These are phyloP conservation scores for Salix caprea DNA, from an alignment of 345 rosid species.

Conservation along the genomic window DNA sequence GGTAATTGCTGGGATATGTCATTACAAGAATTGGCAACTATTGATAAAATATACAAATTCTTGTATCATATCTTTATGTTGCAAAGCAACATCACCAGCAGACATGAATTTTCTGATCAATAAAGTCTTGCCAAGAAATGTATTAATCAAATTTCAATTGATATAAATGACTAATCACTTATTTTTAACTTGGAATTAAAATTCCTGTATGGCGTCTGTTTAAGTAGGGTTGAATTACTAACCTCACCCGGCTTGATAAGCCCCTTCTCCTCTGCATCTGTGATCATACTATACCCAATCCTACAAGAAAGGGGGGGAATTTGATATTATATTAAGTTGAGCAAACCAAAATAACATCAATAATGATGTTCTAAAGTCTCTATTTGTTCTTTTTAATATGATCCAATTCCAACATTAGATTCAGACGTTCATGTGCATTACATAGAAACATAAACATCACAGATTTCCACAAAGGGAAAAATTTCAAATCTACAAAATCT, in stretches of 20 bases:
- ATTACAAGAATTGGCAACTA: background rate
- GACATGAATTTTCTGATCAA: background rate
- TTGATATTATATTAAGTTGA: background rate
- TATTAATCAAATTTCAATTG: background rate
- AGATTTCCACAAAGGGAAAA: background rate
- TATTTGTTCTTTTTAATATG: background rate
- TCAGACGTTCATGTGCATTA: background rate
- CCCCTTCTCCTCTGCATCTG: slow-evolving; percentile 74
- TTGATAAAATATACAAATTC: background rate
- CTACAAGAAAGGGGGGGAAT: slow-evolving; percentile 23
- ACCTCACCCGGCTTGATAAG: slow-evolving; percentile 64
- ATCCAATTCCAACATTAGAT: background rate
- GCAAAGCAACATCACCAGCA: background rate
- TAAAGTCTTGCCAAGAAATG: background rate
- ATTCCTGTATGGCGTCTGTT: background rate
- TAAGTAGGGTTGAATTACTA: slow-evolving; percentile 20
- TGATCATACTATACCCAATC: slow-evolving; percentile 73
- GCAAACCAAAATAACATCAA: background rate
- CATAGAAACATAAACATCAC: background rate
- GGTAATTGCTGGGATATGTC: background rate
- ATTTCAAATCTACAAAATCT: background rate
- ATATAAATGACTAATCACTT: background rate
- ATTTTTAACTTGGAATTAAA: background rate
- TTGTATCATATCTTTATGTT: background rate
- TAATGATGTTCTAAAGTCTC: background rate